These are phyloP conservation scores for Vitis hybrid DNA, from an alignment of 177 flowering plant species.

Conservation along the genomic window DNA sequence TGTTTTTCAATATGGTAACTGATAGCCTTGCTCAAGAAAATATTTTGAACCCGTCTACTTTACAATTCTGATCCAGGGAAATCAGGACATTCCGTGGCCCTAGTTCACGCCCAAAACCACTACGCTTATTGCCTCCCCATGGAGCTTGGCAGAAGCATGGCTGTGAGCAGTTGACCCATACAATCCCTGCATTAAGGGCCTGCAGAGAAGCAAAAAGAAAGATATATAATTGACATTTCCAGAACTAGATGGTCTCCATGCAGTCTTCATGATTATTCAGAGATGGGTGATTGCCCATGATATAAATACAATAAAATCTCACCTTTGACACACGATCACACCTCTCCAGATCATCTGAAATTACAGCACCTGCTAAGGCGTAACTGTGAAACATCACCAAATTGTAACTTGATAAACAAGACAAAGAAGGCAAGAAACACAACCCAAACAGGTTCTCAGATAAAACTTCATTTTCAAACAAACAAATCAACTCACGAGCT, in stretches of 20 bases:
- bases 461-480: not conserved
- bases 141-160: conserved; percentile 98
- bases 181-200: conserved; percentile 82
- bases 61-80: not conserved
- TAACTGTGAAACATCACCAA: conserved; percentile 45
- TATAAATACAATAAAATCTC: conserved; percentile 8
- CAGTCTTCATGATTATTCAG: not conserved
- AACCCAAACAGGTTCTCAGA: not conserved
- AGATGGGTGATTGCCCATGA: not conserved
- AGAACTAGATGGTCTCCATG: not conserved
- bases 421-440: not conserved
- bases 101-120: conserved; percentile 96
- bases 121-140: conserved; percentile 97
- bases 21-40: not conserved
- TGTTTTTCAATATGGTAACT: not conserved
- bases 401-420: not conserved
- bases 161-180: conserved; percentile 98
- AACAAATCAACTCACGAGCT: conserved; percentile 54
- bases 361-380: conserved; percentile 89
- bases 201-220: conserved; percentile 26
- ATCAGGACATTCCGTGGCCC: conserved; percentile 76
- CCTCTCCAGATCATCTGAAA: conserved; percentile 83
- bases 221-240: not conserved
- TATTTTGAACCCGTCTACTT: not conserved
- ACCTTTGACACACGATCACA: conserved; percentile 90